A percentile compares a stretch with the other conserved stretches of the same genome.
Evolutionary conservation across 2,329 filamentous ascomycete species (phyloP).

Genomic region (Talaromyces marneffei): DNA sequence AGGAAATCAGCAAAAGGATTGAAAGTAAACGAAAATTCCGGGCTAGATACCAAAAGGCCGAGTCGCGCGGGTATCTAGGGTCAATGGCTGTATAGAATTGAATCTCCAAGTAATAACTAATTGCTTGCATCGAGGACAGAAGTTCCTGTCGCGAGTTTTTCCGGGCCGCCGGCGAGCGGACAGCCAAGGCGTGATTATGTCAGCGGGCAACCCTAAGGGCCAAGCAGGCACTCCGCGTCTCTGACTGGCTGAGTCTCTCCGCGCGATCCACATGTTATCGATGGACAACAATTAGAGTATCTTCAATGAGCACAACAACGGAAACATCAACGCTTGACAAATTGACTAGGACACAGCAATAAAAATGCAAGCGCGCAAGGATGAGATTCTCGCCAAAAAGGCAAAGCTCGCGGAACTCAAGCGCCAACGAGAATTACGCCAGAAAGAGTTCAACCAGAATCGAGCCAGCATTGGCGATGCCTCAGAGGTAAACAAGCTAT

Average conservation of each 20-base stretch:
- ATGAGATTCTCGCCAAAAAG: constrained; percentile 95
- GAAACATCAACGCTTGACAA: not conserved
- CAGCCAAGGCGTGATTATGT: constrained; percentile 30
- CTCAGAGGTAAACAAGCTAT: constrained; percentile 58
- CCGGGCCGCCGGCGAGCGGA: constrained; percentile 28
- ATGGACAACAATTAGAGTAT: not conserved
- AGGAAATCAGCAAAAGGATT: constrained; percentile 19
- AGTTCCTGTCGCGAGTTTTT: constrained; percentile 41
- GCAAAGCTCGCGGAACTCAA: constrained; percentile 96
- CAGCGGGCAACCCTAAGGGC: constrained; percentile 20
- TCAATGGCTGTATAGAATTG: constrained; percentile 30
- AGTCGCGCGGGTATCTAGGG: constrained; percentile 26
- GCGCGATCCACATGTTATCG: constrained; percentile 3
- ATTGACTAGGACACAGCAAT: not conserved
- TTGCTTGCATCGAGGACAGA: constrained; percentile 20
- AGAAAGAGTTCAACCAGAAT: constrained; percentile 65
- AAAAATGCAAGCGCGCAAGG: constrained; percentile 65
- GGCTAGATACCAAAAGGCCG: constrained; percentile 26
- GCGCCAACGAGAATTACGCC: constrained; percentile 77
- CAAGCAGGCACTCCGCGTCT: constrained; percentile 13
- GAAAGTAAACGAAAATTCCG: constrained; percentile 20
- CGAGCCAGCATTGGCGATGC: constrained; percentile 63
- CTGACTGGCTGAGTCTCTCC: not conserved
- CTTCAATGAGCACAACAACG: not conserved
- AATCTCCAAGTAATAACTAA: not conserved